Percentiles rank a stretch among this genome's conserved stretches.
phyloP scores from a whole-genome alignment of 495 filamentous ascomycete species.

The Aspergillus indologenus region DNA sequence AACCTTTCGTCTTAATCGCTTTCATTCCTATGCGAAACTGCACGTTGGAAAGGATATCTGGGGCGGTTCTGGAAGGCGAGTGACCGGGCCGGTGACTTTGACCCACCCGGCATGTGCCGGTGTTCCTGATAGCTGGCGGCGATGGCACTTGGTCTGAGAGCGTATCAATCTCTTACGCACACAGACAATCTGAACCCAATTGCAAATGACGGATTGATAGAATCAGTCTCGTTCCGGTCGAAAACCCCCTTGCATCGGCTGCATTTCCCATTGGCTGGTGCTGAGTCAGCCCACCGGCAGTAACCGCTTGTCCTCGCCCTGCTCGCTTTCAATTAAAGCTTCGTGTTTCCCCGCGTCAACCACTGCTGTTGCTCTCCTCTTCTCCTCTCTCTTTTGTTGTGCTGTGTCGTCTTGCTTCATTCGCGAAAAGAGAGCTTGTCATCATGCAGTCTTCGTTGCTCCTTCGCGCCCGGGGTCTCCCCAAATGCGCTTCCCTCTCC shows the following conservation, averaged over 20 bases:
- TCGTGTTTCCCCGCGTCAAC: constrained; percentile 2
- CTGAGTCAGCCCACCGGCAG: neutral
- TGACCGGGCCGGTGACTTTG: neutral
- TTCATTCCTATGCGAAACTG: too few species aligned
- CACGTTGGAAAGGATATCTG: too few species aligned
- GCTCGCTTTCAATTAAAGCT: neutral
- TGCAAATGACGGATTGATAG: neutral
- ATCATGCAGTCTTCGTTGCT: constrained; percentile 37
- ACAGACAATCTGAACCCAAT: too few species aligned
- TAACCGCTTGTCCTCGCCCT: constrained; percentile 1
- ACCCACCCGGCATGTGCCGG: neutral
- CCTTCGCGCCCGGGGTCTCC: constrained; percentile 32
- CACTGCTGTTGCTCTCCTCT: constrained; percentile 3
- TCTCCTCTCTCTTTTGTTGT: constrained; percentile 10
- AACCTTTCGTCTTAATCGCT: too few species aligned
- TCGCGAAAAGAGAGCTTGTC: neutral
- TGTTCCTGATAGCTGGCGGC: neutral
- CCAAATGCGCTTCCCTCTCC: constrained; percentile 16
- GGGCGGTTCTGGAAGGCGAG: neutral
- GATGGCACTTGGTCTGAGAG: too few species aligned
- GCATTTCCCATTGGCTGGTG: neutral
- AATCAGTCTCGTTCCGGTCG: neutral
- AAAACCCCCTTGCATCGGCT: neutral
- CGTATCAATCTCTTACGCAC: too few species aligned
- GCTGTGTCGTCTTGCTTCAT: constrained; percentile 3